A percentile compares a stretch with the other conserved stretches of the same genome.
Conservation (phyloP, 225 moss, liverwort and hornwort species). For the Polytrichum formosum region DNA sequence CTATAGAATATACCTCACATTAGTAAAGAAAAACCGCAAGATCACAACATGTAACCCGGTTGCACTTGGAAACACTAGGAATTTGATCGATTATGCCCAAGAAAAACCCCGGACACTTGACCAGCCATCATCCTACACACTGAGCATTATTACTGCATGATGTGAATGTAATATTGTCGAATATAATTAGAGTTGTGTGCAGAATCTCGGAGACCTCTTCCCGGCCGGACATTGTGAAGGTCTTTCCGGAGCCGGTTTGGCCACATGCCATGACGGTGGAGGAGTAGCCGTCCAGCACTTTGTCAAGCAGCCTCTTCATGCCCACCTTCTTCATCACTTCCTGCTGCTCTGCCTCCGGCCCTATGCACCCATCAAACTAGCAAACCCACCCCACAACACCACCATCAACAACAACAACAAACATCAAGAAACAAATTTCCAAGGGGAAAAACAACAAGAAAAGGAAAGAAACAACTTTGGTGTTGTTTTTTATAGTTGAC, state of each 20-base stretch:
- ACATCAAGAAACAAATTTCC: not conserved
- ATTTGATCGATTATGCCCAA: no score
- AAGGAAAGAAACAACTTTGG: accelerated
- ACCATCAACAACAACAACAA: not conserved
- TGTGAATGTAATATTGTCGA: no score
- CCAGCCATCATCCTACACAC: no score
- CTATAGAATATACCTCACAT: no score
- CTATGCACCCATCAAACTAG: conserved; percentile 87
- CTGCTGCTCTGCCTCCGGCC: conserved; percentile 57
- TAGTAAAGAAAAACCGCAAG: no score
- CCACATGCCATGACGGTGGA: conserved; percentile 96
- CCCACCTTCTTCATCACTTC: conserved; percentile 65
- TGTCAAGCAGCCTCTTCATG: conserved; percentile 68
- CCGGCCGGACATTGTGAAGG: conserved; percentile 84
- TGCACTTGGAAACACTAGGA: no score
- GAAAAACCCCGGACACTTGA: no score
- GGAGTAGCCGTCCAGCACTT: conserved; percentile 83
- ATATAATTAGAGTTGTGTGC: no score
- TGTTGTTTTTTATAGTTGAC: no score
- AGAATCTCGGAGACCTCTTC: conserved; percentile 39
- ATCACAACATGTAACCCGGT: no score
- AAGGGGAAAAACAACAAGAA: no score
- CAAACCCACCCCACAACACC: not conserved
- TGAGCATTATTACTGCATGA: no score
- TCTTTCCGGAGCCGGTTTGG: conserved; percentile 92